Conservation (phyloP, 2,329 filamentous ascomycete genomes). For the Fusarium humuli region DNA sequence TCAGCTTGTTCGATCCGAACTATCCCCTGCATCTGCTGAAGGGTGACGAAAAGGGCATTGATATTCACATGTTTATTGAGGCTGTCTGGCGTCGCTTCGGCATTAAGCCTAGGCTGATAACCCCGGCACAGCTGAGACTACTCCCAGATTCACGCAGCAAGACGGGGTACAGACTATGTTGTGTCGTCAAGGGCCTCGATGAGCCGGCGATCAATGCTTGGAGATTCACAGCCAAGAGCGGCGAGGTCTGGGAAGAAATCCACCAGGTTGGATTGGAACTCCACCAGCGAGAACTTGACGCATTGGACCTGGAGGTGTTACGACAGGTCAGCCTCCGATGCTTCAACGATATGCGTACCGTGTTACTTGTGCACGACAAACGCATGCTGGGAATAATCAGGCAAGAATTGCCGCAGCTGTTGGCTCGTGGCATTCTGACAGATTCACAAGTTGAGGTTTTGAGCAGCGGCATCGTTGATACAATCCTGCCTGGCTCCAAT, state of each 20-base stretch:
- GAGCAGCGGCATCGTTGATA: conserved; percentile 49
- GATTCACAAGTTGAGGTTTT: conserved; percentile 44
- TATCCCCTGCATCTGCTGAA: conserved; percentile 54
- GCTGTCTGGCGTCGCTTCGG: conserved; percentile 46
- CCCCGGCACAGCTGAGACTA: conserved; percentile 50
- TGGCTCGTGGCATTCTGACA: conserved; percentile 45
- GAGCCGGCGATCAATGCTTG: not conserved
- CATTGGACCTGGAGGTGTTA: conserved; percentile 48
- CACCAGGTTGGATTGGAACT: conserved; percentile 55
- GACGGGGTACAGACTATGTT: conserved; percentile 48
- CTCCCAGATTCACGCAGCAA: conserved; percentile 42
- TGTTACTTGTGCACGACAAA: conserved; percentile 57
- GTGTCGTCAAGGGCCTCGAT: conserved; percentile 29
- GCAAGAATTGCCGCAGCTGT: conserved; percentile 50
- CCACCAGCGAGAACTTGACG: conserved; percentile 53
- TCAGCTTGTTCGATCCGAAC: conserved; percentile 47
- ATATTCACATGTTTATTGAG: conserved; percentile 55
- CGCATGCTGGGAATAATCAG: conserved; percentile 56
- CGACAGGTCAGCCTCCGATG: conserved; percentile 53
- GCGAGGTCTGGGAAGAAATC: conserved; percentile 50
- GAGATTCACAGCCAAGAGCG: conserved; percentile 28
- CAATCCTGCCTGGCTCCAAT: conserved; percentile 48
- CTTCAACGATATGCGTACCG: conserved; percentile 56
- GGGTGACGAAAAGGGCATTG: conserved; percentile 52
- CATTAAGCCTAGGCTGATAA: conserved; percentile 50